Conservation (phyloP, 352 stramenopile genomes). For the Phytophthora ohioensis region DNA sequence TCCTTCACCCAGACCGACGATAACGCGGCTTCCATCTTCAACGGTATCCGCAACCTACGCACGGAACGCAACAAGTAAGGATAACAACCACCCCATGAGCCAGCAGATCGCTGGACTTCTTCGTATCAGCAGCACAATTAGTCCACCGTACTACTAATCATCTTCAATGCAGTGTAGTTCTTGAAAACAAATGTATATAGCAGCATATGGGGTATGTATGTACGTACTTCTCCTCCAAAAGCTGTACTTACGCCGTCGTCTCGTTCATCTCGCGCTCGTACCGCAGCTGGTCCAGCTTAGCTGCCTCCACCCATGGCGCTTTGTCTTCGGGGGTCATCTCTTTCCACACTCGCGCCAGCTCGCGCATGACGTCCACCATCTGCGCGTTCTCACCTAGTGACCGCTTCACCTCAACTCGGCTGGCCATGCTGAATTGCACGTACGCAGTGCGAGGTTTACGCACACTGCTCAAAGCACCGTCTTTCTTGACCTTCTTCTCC, state of each 20-base stretch:
- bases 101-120: background rate
- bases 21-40: constrained; percentile 21
- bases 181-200: constrained; percentile 45
- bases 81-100: background rate
- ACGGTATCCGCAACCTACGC: constrained; percentile 27
- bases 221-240: constrained; percentile 24
- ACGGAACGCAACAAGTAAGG: constrained; percentile 9
- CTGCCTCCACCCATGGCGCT: constrained; percentile 65
- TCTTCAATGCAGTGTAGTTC: background rate
- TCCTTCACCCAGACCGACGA: constrained; percentile 17
- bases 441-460: constrained; percentile 70
- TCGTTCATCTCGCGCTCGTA: constrained; percentile 84
- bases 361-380: constrained; percentile 72
- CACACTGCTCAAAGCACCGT: constrained; percentile 38
- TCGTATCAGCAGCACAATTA: background rate
- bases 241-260: constrained; percentile 39
- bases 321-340: constrained; percentile 63
- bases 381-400: constrained; percentile 49
- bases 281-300: constrained; percentile 65
- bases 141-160: background rate
- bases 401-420: constrained; percentile 61
- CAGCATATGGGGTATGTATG: constrained; percentile 23
- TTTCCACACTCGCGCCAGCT: constrained; percentile 66
- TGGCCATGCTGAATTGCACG: constrained; percentile 75
- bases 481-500: constrained; percentile 57